Conservation (phyloP, 108 stramenopile genomes). For the Parietichytrium sp. region DNA sequence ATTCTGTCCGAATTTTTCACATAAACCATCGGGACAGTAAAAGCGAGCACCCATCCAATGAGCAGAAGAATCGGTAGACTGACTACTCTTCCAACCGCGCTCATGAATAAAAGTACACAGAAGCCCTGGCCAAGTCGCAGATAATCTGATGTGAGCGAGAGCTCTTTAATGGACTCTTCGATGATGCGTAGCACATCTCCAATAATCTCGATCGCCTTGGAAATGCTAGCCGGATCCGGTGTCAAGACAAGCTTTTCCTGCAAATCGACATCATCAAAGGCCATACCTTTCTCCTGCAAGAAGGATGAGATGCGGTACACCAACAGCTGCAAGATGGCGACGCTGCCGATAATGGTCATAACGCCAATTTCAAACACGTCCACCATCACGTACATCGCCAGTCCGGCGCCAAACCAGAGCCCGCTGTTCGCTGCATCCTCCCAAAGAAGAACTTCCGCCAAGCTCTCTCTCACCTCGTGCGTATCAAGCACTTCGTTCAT, state of each 20-base stretch:
- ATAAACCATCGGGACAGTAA: not conserved
- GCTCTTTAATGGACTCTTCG: constrained; percentile 33
- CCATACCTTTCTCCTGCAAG: not conserved
- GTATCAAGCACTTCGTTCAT: not conserved
- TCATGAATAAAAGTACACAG: not conserved
- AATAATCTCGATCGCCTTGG: constrained; percentile 3
- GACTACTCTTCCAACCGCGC: constrained; percentile 16
- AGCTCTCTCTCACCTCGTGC: constrained; percentile 6
- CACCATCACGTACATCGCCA: not conserved
- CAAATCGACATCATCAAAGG: constrained; percentile 14
- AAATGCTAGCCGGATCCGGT: not conserved
- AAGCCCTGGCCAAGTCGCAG: constrained; percentile 20
- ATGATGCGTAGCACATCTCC: constrained; percentile 21
- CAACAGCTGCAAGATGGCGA: not conserved
- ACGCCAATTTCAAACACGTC: constrained; percentile 31
- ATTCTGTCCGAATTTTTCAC: not conserved
- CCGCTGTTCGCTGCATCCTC: not conserved
- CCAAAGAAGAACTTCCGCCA: constrained; percentile 8
- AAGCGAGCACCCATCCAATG: constrained; percentile 15
- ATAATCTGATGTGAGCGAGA: not conserved
- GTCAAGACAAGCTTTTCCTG: constrained; percentile 1
- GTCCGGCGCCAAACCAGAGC: not conserved
- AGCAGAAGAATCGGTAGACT: not conserved
- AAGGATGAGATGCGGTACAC: constrained; percentile 20
- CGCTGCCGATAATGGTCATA: constrained; percentile 2